These are phyloP conservation scores for Talaromyces adpressus DNA, from an alignment of 495 filamentous ascomycete species.

Conservation along the genomic window DNA sequence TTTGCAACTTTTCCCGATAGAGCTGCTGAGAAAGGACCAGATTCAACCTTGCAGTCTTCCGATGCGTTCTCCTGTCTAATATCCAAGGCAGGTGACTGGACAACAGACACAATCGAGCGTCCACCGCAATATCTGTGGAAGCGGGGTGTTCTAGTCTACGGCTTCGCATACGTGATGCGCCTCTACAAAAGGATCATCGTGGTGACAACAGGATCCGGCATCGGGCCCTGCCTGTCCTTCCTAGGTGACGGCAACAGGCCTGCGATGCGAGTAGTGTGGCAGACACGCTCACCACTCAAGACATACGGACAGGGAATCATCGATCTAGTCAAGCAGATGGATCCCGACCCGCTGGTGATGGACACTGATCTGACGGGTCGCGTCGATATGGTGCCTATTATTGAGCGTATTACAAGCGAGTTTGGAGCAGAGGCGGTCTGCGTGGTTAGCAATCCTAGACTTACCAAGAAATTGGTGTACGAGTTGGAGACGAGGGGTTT, in stretches of 20 bases:
- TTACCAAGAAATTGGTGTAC: conserved; percentile 67
- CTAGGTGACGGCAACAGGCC: conserved; percentile 41
- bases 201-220: conserved; percentile 79
- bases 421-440: conserved; percentile 65
- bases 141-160: conserved; percentile 49
- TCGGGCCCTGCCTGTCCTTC: conserved; percentile 55
- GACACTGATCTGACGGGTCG: conserved; percentile 44
- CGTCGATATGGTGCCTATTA: conserved; percentile 49
- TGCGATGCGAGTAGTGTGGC: conserved; percentile 53
- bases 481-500: conserved; percentile 63
- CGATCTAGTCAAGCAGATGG: conserved; percentile 41
- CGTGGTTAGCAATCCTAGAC: conserved; percentile 66
- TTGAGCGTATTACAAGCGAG: conserved; percentile 49
- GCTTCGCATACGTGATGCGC: conserved; percentile 64
- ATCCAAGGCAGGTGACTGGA: conserved; percentile 85
- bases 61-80: conserved; percentile 58
- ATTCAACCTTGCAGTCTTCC: neutral
- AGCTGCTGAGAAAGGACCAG: conserved; percentile 17
- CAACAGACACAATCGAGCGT: conserved; percentile 51
- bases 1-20: conserved; percentile 67
- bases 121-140: conserved; percentile 45
- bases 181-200: conserved; percentile 64
- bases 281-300: conserved; percentile 42
- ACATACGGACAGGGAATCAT: conserved; percentile 49
- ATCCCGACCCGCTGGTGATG: conserved; percentile 47